Conservation (phyloP, 2,329 filamentous ascomycete genomes). For the Arthrobotrys sinensis region DNA sequence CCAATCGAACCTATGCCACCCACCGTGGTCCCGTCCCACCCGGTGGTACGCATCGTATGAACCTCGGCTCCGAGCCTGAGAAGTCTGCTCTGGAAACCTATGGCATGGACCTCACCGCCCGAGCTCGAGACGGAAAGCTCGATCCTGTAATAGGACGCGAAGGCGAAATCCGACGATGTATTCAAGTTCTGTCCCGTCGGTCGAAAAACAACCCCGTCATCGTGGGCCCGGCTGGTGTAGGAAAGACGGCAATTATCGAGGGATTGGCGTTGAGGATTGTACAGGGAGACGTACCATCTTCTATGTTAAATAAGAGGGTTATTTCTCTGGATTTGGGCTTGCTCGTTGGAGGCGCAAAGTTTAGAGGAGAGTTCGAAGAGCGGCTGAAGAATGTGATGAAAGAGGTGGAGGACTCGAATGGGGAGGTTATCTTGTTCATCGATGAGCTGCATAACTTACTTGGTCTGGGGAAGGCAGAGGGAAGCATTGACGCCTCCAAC, state of each 20-base stretch:
- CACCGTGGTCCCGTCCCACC: slow-evolving; percentile 84
- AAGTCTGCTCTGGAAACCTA: slow-evolving; percentile 92
- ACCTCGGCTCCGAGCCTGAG: slow-evolving; percentile 81
- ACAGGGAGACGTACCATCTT: slow-evolving; percentile 92
- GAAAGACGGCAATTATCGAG: slow-evolving; percentile 94
- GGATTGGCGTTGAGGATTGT: slow-evolving; percentile 92
- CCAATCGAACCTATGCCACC: slow-evolving; percentile 66
- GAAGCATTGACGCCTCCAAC: slow-evolving; percentile 96
- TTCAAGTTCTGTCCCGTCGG: slow-evolving; percentile 90
- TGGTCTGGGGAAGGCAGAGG: slow-evolving; percentile 93
- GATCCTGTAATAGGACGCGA: slow-evolving; percentile 97
- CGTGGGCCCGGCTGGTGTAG: slow-evolving; percentile 91
- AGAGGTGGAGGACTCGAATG: slow-evolving; percentile 90
- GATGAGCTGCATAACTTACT: slow-evolving; percentile 94
- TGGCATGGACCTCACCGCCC: slow-evolving; percentile 88
- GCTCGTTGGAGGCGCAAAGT: slow-evolving; percentile 95
- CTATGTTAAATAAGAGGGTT: slow-evolving; percentile 93
- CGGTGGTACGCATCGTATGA: slow-evolving; percentile 94
- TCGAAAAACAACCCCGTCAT: slow-evolving; percentile 97
- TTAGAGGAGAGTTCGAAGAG: slow-evolving; percentile 95
- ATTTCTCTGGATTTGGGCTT: slow-evolving; percentile 89
- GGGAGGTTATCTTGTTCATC: slow-evolving; percentile 92
- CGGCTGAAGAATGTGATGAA: slow-evolving; percentile 88
- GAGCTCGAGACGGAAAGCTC: slow-evolving; percentile 88
- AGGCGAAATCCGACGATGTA: slow-evolving; percentile 90